Base-by-base conservation (phyloP, 2,329 filamentous ascomycete genomes). In the Triangularia verruculosa region DNA sequence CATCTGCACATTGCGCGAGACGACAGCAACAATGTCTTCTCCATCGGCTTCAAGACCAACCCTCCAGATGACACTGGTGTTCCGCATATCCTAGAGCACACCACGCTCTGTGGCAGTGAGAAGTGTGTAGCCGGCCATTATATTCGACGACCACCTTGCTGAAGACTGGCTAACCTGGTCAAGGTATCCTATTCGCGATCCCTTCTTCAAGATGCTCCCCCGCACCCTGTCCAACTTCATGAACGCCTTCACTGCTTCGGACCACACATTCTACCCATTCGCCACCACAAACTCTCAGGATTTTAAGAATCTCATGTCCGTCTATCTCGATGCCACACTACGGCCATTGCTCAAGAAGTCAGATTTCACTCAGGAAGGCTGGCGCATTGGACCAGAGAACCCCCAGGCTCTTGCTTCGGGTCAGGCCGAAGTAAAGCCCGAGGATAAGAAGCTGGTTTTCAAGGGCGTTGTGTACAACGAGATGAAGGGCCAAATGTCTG, bases 161-260 rank as follows among this genome's bases (percentile, higher is more conserved):
- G 20, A 5, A 17, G 17, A 30, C 6, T 25, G 22, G 20, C 22
- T 30, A 22, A 47, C 24, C n/a, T 15, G 63, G 59, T 74, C 12
- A 54, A 94, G 91, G 76, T 96, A 93, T 74, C 95, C 95, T n/a
- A 94, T 99, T 64, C 92, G 95, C 66, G 95, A 99, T 73, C 95
- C 95, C 0, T 99, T 99, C 82, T 99, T 99, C 83, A 99, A 98
- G 84, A 99, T 99, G 95, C 85, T 99, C 25, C 95, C 95, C 22
- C 88, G 95, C 70, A 97, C 95, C 4, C 84, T 99, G n/a, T 97
- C 95, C 68, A 99, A 98, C 78, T 99, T 97, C 74, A 99, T 99
- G 95, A 99, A 99, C 76, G 95, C 95, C 66, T 97, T 98, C 75
- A 99, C 95, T 51, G 93, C 93, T 25, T 90, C 93, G 22, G 94